Evolutionary conservation across 225 moss, liverwort and hornwort species (phyloP).

Genomic region (Sphagnum contortum): DNA sequence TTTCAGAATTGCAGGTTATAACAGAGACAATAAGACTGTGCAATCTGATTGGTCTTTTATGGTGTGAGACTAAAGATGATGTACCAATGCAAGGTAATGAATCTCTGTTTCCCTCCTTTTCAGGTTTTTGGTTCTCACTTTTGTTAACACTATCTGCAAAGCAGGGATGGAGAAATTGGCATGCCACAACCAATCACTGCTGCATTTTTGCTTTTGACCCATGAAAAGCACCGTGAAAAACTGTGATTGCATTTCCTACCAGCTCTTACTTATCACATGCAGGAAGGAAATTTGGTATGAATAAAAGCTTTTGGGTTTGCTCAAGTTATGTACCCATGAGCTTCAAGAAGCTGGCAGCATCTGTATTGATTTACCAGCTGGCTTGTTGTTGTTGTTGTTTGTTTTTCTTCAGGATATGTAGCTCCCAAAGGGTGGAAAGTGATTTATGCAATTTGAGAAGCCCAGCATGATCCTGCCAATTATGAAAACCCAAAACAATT

Average conservation of each 20-base stretch:
- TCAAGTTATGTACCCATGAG: no score
- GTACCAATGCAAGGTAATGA: conserved; percentile 13
- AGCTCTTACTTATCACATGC: no score
- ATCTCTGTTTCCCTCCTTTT: no score
- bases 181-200: no score
- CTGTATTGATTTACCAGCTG: no score
- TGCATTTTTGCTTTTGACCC: no score
- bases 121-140: neutral
- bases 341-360: neutral
- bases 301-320: no score
- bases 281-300: no score
- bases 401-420: conserved; percentile 5
- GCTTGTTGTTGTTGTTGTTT: no score
- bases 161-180: no score
- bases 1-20: conserved; percentile 8
- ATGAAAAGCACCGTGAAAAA: no score
- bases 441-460: conserved; percentile 20
- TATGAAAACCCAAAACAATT: conserved; percentile 12
- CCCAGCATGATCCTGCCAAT: conserved; percentile 13
- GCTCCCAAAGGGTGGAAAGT: conserved; percentile 22
- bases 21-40: conserved; percentile 25
- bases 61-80: conserved; percentile 20
- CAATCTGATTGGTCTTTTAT: conserved; percentile 20
- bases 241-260: no score
- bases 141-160: neutral